These are phyloP conservation scores for Suaeda aralocaspica DNA, from an alignment of 148 eudicot genomes.

Conservation along the genomic window DNA sequence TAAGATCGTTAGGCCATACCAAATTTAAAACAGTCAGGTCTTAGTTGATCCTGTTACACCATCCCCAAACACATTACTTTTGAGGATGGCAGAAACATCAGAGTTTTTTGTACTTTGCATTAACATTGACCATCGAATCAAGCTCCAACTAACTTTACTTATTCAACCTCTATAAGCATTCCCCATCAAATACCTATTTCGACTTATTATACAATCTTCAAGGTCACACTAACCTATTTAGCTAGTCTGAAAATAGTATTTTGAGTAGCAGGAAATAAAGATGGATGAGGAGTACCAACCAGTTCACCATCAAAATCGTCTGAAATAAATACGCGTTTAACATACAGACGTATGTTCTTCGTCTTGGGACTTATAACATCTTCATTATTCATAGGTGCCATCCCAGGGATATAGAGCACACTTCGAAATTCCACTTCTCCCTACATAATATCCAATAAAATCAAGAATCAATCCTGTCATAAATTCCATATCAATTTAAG, in stretches of 20 bases:
- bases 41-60: no score
- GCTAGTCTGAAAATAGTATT: neutral
- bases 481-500: neutral
- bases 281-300: conserved; percentile 41
- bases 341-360: conserved; percentile 82
- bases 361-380: conserved; percentile 69
- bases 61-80: no score
- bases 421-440: conserved; percentile 99
- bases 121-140: no score
- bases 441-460: conserved; percentile 35
- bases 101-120: no score
- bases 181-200: neutral
- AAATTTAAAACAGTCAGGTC: no score
- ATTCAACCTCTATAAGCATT: no score
- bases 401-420: conserved; percentile 85
- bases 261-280: conserved; percentile 2
- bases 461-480: neutral
- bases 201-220: neutral
- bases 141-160: no score
- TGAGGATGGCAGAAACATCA: no score
- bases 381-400: conserved; percentile 83
- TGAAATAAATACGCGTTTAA: conserved; percentile 92
- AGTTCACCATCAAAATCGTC: conserved; percentile 99
- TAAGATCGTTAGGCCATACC: no score
- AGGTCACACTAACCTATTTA: neutral